Conservation (phyloP, 441 rosid genomes). For the Macaranga tanarius region DNA sequence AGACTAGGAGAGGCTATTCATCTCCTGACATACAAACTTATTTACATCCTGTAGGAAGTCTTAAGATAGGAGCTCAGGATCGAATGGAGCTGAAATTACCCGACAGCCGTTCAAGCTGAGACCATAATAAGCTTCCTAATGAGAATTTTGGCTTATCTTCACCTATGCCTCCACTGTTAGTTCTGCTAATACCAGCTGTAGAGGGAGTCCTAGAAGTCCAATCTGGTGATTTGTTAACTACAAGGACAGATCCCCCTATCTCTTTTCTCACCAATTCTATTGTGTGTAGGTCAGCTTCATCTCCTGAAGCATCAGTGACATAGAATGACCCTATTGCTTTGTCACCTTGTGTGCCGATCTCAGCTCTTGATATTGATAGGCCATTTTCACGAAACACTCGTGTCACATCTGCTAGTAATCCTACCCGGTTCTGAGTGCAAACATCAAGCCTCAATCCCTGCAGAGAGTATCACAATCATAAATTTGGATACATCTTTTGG, state of each 20-base stretch:
- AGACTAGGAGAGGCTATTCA: slow-evolving; percentile 10
- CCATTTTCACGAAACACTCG: slow-evolving; percentile 70
- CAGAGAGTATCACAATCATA: slow-evolving; percentile 5
- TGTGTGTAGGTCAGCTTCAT: slow-evolving; percentile 37
- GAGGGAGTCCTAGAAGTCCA: slow-evolving; percentile 34
- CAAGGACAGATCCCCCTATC: slow-evolving; percentile 52
- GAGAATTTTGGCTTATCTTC: slow-evolving; percentile 49
- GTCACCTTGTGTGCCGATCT: slow-evolving; percentile 51
- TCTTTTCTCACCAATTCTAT: slow-evolving; percentile 56
- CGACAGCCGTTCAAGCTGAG: slow-evolving; percentile 65
- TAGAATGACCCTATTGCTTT: slow-evolving; percentile 61
- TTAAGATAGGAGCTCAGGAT: slow-evolving; percentile 28
- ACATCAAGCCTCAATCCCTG: slow-evolving; percentile 71
- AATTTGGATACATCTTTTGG: neutral
- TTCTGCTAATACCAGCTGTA: slow-evolving; percentile 28
- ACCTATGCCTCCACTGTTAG: slow-evolving; percentile 28
- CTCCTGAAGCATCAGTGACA: slow-evolving; percentile 60
- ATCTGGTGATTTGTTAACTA: slow-evolving; percentile 39
- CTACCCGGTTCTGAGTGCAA: slow-evolving; percentile 48
- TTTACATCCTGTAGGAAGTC: slow-evolving; percentile 16
- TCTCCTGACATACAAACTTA: slow-evolving; percentile 12
- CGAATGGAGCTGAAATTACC: slow-evolving; percentile 50
- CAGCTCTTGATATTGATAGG: slow-evolving; percentile 61
- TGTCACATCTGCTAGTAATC: slow-evolving; percentile 62
- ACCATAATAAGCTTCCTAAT: slow-evolving; percentile 68